These are phyloP conservation scores for Sporothrix brasiliensis DNA, from an alignment of 2,329 filamentous ascomycete genomes.

Conservation along the genomic window DNA sequence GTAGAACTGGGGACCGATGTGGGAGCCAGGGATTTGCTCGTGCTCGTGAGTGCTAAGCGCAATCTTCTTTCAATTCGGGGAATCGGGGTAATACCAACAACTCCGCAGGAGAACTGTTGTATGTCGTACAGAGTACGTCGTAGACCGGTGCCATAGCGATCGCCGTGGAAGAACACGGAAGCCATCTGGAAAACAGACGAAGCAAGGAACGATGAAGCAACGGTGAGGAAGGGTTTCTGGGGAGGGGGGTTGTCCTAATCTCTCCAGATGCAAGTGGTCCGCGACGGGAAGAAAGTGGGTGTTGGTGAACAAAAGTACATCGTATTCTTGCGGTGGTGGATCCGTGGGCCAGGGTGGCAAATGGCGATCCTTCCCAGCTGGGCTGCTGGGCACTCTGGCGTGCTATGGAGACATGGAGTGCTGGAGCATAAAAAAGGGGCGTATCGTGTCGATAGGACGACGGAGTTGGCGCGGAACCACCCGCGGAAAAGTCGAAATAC, in stretches of 20 bases:
- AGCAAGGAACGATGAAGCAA: background rate
- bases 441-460: slow-evolving; percentile 15
- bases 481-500: background rate
- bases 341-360: background rate
- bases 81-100: no score
- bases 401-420: background rate
- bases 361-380: slow-evolving; percentile 12
- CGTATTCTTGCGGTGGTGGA: background rate
- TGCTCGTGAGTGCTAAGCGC: no score
- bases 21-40: no score
- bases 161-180: no score
- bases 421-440: background rate
- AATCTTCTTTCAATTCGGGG: no score
- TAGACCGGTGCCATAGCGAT: no score
- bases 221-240: no score
- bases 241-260: background rate
- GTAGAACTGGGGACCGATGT: no score
- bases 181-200: no score
- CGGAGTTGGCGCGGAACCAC: background rate
- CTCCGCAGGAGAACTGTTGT: no score
- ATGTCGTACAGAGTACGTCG: no score
- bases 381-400: background rate
- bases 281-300: slow-evolving; percentile 5
- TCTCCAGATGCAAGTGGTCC: background rate
- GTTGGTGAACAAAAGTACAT: background rate